Conservation (phyloP, 192 early-diverging fungal genomes). For the Lobosporangium transversale region DNA sequence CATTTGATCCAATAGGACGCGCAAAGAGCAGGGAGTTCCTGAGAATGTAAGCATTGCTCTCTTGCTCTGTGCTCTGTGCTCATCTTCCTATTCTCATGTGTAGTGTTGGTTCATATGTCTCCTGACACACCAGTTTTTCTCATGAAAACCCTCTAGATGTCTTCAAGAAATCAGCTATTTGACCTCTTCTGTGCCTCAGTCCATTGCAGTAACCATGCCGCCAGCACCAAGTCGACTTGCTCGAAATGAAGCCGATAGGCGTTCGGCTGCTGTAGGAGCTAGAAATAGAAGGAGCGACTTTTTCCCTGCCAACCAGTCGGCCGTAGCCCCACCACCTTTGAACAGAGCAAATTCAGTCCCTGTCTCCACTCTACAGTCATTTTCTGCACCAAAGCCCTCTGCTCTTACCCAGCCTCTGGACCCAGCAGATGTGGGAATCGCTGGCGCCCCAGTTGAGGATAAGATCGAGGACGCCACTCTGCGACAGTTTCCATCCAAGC, state of each 20-base stretch:
- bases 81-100: background rate
- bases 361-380: conserved; percentile 12
- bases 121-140: too few species aligned
- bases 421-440: background rate
- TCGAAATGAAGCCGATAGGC: conserved; percentile 33
- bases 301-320: conserved; percentile 9
- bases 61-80: background rate
- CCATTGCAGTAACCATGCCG: conserved; percentile 28
- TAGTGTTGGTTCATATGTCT: too few species aligned
- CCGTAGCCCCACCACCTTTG: conserved; percentile 24
- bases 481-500: conserved; percentile 20
- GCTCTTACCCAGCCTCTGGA: conserved; percentile 12
- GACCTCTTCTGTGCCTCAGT: conserved; percentile 55
- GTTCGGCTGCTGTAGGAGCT: conserved; percentile 14
- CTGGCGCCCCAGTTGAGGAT: conserved; percentile 21
- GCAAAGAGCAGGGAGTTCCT: conserved; percentile 77
- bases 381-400: conserved; percentile 11
- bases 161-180: conserved; percentile 70
- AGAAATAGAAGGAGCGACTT: conserved; percentile 44
- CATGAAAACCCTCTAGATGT: conserved; percentile 62
- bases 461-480: conserved; percentile 60
- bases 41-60: conserved; percentile 66
- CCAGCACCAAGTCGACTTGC: conserved; percentile 27
- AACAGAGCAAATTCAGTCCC: conserved; percentile 33
- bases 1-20: conserved; percentile 61